Evolutionary conservation across 2,329 filamentous ascomycete species (phyloP).

Genomic region (Talaromyces sp.): DNA sequence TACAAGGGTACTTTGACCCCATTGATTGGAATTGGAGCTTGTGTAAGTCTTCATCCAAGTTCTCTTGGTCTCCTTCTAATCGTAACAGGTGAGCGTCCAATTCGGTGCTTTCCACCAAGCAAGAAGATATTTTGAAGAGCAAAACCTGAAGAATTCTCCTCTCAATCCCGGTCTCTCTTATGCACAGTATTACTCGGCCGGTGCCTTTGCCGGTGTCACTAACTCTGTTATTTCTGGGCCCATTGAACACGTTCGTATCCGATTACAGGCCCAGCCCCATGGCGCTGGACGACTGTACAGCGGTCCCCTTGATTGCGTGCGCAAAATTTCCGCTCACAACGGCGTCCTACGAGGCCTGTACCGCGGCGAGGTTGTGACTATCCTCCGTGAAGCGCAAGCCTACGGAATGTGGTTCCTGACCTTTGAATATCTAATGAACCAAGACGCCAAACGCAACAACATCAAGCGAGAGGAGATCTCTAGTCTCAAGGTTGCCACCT

Average conservation of each 20-base stretch:
- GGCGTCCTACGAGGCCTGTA: slow-evolving; percentile 73
- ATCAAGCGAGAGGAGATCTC: slow-evolving; percentile 73
- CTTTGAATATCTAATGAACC: slow-evolving; percentile 96
- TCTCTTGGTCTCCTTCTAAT: slow-evolving; percentile 10
- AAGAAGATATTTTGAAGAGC: slow-evolving; percentile 75
- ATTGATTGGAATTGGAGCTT: slow-evolving; percentile 91
- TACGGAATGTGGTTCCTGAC: slow-evolving; percentile 94
- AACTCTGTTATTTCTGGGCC: slow-evolving; percentile 86
- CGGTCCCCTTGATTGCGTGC: slow-evolving; percentile 86
- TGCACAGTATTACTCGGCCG: slow-evolving; percentile 81
- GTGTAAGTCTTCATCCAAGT: slow-evolving; percentile 53
- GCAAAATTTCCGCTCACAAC: slow-evolving; percentile 68
- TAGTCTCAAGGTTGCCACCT: slow-evolving; percentile 80
- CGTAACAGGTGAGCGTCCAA: slow-evolving; percentile 70
- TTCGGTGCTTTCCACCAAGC: slow-evolving; percentile 96
- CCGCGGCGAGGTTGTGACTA: slow-evolving; percentile 80
- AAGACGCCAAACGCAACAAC: slow-evolving; percentile 73
- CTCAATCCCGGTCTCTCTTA: slow-evolving; percentile 61
- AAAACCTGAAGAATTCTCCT: slow-evolving; percentile 54
- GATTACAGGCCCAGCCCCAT: slow-evolving; percentile 93
- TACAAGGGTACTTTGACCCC: slow-evolving; percentile 98
- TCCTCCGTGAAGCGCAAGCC: slow-evolving; percentile 84
- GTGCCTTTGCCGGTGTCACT: slow-evolving; percentile 86
- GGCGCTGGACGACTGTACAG: slow-evolving; percentile 71
- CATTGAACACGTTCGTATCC: slow-evolving; percentile 95